Conservation (phyloP, 768 basidiomycete genomes). For the Chalciporus chontae region DNA sequence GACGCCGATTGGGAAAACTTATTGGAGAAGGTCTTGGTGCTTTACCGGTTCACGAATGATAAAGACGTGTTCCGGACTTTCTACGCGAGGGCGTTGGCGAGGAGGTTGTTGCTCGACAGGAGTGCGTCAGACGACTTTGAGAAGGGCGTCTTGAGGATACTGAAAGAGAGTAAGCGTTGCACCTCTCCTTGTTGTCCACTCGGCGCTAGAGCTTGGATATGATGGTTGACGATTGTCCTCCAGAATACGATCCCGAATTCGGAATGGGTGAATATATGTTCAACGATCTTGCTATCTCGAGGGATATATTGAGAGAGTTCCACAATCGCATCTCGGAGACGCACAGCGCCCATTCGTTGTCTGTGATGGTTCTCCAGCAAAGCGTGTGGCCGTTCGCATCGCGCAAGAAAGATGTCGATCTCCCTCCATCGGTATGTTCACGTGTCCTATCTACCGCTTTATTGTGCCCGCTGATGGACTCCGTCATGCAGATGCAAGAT, state of each 20-base stretch:
- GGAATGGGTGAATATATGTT: slow-evolving; percentile 95
- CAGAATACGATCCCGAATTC: slow-evolving; percentile 95
- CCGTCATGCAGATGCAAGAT: slow-evolving; percentile 58
- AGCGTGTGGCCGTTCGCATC: slow-evolving; percentile 84
- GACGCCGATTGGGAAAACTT: slow-evolving; percentile 60
- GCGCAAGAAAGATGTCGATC: slow-evolving; percentile 45
- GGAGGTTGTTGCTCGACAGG: slow-evolving; percentile 76
- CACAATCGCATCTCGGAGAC: slow-evolving; percentile 41
- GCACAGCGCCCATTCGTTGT: slow-evolving; percentile 47
- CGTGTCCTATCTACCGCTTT: background rate
- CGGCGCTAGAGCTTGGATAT: background rate
- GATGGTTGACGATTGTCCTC: slow-evolving; percentile 14
- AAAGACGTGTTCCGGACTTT: slow-evolving; percentile 94
- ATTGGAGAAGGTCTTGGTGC: slow-evolving; percentile 61
- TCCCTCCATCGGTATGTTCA: slow-evolving; percentile 50
- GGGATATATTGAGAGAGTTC: slow-evolving; percentile 69
- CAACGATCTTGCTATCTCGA: slow-evolving; percentile 77
- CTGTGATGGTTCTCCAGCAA: slow-evolving; percentile 80
- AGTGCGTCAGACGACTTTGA: slow-evolving; percentile 89
- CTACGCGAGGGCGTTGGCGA: slow-evolving; percentile 86
- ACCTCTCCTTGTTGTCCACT: background rate
- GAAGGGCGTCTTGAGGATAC: slow-evolving; percentile 74
- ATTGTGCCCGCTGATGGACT: slow-evolving; percentile 8
- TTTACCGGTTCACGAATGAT: slow-evolving; percentile 88
- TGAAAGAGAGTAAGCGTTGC: slow-evolving; percentile 67